Percentiles rank a stretch among this genome's conserved stretches.
Evolutionary conservation across 192 early-diverging fungal species (phyloP).

Genomic region (Coemansia sp.): DNA sequence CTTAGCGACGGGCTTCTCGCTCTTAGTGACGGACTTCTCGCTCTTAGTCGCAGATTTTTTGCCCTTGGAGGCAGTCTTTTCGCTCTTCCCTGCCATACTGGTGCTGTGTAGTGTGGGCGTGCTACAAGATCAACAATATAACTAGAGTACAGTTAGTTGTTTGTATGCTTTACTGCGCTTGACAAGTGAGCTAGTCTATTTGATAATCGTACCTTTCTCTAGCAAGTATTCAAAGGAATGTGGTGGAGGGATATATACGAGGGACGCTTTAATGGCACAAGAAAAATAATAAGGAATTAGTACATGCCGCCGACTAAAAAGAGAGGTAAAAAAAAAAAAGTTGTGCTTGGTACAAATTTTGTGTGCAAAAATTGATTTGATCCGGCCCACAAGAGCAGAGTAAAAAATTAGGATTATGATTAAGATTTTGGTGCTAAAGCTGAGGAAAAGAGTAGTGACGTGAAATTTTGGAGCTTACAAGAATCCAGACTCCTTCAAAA

Average conservation of each 20-base stretch:
- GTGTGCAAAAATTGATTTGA: slow-evolving; percentile 1
- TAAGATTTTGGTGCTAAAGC: background rate
- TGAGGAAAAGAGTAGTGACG: background rate
- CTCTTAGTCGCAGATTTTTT: background rate
- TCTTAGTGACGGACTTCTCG: background rate
- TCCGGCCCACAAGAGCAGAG: background rate
- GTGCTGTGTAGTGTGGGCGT: background rate
- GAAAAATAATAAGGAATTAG: background rate
- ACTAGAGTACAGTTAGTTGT: background rate
- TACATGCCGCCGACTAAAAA: background rate
- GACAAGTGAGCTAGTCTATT: background rate
- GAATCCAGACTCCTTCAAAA: slow-evolving; percentile 80
- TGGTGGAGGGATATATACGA: background rate
- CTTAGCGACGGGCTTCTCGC: background rate
- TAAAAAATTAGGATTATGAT: background rate
- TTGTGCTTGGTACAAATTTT: background rate
- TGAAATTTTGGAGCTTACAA: slow-evolving; percentile 50
- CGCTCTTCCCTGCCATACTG: slow-evolving; percentile 28
- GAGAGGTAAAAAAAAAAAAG: background rate
- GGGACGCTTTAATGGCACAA: background rate
- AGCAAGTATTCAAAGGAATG: slow-evolving; percentile 5
- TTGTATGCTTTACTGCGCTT: background rate
- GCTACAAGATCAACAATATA: background rate
- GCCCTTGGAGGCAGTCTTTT: slow-evolving; percentile 14
- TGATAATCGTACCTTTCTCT: background rate